A percentile compares a stretch with the other conserved stretches of the same genome.
Evolutionary conservation across 805 yeast species (phyloP).

Genomic region (Barnettozyma sucrosica): DNA sequence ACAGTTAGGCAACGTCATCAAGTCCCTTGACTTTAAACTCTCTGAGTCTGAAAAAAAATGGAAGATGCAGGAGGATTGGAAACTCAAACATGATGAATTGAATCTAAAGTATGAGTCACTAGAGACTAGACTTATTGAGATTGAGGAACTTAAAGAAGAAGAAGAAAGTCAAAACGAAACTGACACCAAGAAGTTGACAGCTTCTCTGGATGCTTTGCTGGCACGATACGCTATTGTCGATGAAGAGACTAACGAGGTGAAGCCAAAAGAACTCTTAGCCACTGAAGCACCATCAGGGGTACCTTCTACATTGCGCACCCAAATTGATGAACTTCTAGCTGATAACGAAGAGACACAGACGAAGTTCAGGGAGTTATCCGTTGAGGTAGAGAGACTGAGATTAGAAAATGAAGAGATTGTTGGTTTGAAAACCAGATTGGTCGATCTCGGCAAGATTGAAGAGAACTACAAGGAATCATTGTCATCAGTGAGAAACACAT

Average conservation of each 20-base stretch:
- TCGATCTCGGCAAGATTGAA: constrained; percentile 42
- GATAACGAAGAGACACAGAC: constrained; percentile 40
- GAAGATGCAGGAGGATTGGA: constrained; percentile 37
- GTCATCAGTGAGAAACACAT: constrained; percentile 66
- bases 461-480: constrained; percentile 66
- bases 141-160: constrained; percentile 32
- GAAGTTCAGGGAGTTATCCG: constrained; percentile 28
- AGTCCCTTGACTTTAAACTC: constrained; percentile 45
- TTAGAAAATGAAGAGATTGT: constrained; percentile 23
- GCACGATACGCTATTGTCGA: constrained; percentile 21
- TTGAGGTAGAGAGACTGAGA: constrained; percentile 30
- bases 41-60: constrained; percentile 36
- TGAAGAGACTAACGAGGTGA: constrained; percentile 17
- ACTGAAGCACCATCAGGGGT: neutral
- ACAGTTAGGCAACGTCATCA: constrained; percentile 48
- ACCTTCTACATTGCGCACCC: constrained; percentile 38
- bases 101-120: constrained; percentile 40
- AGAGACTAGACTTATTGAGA: constrained; percentile 37
- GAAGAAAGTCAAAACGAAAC: constrained; percentile 17
- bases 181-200: constrained; percentile 22
- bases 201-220: constrained; percentile 26
- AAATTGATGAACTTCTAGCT: constrained; percentile 48
- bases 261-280: constrained; percentile 1
- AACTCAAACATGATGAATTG: constrained; percentile 43
- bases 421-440: constrained; percentile 26